Base-by-base conservation (phyloP, 805 yeast species). In the Yamadazyma sp. region DNA sequence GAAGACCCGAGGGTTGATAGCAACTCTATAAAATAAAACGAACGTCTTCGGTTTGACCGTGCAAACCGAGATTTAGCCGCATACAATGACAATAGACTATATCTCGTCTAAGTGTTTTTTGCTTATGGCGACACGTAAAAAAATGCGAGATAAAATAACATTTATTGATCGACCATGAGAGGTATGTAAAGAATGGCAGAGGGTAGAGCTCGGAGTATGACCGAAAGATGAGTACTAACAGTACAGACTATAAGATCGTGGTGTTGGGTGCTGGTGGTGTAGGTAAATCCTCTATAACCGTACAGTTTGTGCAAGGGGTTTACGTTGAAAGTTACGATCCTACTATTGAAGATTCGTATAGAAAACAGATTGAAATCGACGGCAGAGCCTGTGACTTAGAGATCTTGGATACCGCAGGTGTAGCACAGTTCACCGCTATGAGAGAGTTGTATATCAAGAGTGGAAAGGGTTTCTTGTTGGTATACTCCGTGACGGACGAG, bases 191-290 rank as follows among this genome's bases (percentile, higher is more conserved):
- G 3, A 12, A 19, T n/a, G n/a, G n/a, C n/a, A n/a, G n/a, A n/a
- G n/a, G n/a, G n/a, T n/a, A n/a, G n/a, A n/a, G n/a, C n/a, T n/a
- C n/a, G n/a, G n/a, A n/a, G n/a, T n/a, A n/a, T n/a, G n/a, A n/a
- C n/a, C n/a, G n/a, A n/a, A n/a, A n/a, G n/a, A n/a, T n/a, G 14
- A 2, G 13, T 34, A 34, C 37, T 34, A 34, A 34, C 32, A 17
- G n/a, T 7, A 24, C 32, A 76, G 97, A 90, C 57, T 89, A 89
- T 60, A 88, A 87, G 57, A 69, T 93, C 30, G 97, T 87, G 12
- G 93, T 91, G 13, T 69, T 91, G 41, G 99, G 99, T 44, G 95
- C 96, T 10, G 97, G 97, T 52, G 96, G 97, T 63, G 96, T 88
- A 6, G 99, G 99, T 52, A 91, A 91, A 54, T 87, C 97, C 16